Conservation (phyloP, 148 eudicot genomes). For the Amaranthus palmeri region DNA sequence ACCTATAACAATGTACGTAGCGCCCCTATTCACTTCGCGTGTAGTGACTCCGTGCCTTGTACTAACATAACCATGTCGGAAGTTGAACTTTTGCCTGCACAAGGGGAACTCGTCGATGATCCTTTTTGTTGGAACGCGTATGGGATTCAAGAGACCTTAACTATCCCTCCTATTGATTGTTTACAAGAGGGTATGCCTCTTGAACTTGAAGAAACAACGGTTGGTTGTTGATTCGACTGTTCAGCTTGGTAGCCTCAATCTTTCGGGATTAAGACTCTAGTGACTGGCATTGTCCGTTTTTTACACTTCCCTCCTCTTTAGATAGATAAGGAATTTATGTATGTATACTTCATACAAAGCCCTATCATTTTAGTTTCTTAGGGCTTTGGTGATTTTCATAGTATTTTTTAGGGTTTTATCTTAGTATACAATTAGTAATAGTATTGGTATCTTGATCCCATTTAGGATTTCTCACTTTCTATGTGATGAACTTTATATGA, state of each 20-base stretch:
- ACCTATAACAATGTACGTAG: slow-evolving; percentile 77
- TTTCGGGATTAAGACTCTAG: too few relatives aligned
- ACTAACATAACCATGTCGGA: slow-evolving; percentile 94
- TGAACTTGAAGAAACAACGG: slow-evolving; percentile 35
- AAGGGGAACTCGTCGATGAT: slow-evolving; percentile 77
- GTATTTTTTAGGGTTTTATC: not conserved
- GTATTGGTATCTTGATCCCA: slow-evolving; percentile 36
- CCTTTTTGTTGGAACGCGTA: slow-evolving; percentile 98
- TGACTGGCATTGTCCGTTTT: not conserved
- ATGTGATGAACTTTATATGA: slow-evolving; percentile 39
- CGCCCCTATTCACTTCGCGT: slow-evolving; percentile 91
- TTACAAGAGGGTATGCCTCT: slow-evolving; percentile 73
- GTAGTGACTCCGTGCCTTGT: slow-evolving; percentile 89
- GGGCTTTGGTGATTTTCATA: slow-evolving; percentile 21
- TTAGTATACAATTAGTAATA: slow-evolving; percentile 13
- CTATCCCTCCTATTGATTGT: slow-evolving; percentile 91
- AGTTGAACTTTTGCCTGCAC: slow-evolving; percentile 71
- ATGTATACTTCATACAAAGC: slow-evolving; percentile 25
- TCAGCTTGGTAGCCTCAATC: not conserved
- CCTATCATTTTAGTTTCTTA: slow-evolving; percentile 20
- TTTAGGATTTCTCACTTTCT: slow-evolving; percentile 45
- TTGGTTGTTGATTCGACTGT: slow-evolving; percentile 26
- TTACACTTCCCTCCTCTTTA: not conserved
- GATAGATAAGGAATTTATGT: slow-evolving; percentile 8
- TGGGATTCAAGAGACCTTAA: slow-evolving; percentile 72